Base-by-base conservation (phyloP, 495 filamentous ascomycete species). In the Daldinia grandis region DNA sequence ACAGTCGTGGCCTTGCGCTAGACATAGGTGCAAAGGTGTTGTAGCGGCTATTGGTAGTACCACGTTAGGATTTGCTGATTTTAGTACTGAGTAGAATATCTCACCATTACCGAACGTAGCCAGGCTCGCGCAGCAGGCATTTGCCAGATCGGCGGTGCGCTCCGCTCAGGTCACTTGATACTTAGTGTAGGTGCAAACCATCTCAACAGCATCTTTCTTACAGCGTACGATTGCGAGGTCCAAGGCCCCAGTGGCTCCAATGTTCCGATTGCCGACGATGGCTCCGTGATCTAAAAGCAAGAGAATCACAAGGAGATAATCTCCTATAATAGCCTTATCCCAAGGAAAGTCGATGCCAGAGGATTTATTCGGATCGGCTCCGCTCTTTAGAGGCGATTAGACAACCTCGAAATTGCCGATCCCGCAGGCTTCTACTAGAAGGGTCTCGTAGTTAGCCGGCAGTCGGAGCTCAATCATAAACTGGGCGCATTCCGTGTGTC, bases 231-330 rank as follows among this genome's bases (percentile, higher is more conserved):
- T 73, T 3, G 70, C 70, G 17, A 69, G 15, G 24, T 69, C 61
- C 17, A 73, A 57, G 6, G 63, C 24, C 4, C 56, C 66, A 17
- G 28, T 35, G 6, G 63, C 24, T 4, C 56, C 66, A 17, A 37
- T 35, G 17, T 2, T n/a, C n/a, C 24, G 27, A 25, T 12, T 19
- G 47, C 3, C n/a, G 17, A 70, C 62, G 33, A 27, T 42, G 15
- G 58, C 71, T n/a, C 71, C 71, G 47, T 66, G 28, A 14, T 73
- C 62, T 8, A 73, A 30, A 1, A 73, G 58, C 8, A 70, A 12
- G 4, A 19, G 9, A 10, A 73, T 6, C 33, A 66, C 54, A 6
- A 1, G 5, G 5, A 12, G 0, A 15, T 70, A n/a, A 10, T 21
- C 5, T 3, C 47, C 30, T 49, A 54, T 9, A 27, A 61, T 35